Evolutionary conservation across 352 stramenopile species (phyloP).

Genomic region (Pythium grandisporangium): DNA sequence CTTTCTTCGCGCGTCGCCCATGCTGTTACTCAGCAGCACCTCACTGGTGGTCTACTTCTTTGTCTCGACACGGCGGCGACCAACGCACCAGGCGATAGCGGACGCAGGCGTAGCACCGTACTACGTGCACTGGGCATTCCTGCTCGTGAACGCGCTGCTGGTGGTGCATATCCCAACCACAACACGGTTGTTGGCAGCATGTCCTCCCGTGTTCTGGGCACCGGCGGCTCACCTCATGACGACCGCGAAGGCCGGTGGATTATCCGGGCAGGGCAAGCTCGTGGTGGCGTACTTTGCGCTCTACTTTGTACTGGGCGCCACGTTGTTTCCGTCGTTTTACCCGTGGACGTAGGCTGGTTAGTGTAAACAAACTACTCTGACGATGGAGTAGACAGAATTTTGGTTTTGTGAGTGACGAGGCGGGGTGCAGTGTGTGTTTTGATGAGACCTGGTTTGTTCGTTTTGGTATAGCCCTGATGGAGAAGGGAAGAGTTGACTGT

Average conservation of each 20-base stretch:
- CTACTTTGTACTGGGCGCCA: slow-evolving; percentile 51
- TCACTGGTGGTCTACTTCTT: too few species aligned
- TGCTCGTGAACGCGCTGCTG: slow-evolving; percentile 66
- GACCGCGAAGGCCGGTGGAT: not conserved
- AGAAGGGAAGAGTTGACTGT: too few species aligned
- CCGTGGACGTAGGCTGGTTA: slow-evolving; percentile 81
- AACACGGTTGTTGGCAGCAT: slow-evolving; percentile 69
- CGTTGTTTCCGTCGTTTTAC: slow-evolving; percentile 77
- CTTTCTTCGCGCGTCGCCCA: slow-evolving; percentile 87
- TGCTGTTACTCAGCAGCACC: slow-evolving; percentile 76
- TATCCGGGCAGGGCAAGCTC: slow-evolving; percentile 13
- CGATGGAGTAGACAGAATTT: too few species aligned
- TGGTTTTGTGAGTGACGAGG: too few species aligned
- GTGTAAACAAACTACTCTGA: too few species aligned
- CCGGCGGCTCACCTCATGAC: slow-evolving; percentile 17
- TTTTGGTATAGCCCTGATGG: too few species aligned
- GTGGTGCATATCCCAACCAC: slow-evolving; percentile 84
- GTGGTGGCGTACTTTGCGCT: slow-evolving; percentile 65
- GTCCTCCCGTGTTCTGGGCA: slow-evolving; percentile 74
- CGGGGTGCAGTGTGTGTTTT: too few species aligned
- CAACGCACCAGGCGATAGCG: not conserved
- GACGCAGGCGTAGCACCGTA: slow-evolving; percentile 22
- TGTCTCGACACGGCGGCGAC: slow-evolving; percentile 19
- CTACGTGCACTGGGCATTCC: slow-evolving; percentile 64
- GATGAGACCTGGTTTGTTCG: too few species aligned